These are phyloP conservation scores for Parasarocladium wereldwijsianum DNA, from an alignment of 2,329 filamentous ascomycete genomes.

Conservation along the genomic window DNA sequence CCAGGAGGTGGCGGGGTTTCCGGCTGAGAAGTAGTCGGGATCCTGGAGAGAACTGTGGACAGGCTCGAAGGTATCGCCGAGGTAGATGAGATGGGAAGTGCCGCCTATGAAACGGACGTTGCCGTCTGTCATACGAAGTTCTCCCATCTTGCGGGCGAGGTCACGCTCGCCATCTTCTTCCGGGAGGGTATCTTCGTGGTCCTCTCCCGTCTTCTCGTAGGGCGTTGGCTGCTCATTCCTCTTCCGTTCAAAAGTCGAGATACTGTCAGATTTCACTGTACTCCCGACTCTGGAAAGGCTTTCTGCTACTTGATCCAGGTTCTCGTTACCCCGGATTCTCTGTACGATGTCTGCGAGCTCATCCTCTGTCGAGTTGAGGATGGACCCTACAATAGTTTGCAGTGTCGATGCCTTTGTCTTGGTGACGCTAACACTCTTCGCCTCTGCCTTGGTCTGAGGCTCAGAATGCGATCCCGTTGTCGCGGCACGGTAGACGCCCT, in stretches of 20 bases:
- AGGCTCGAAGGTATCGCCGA: conserved; percentile 34
- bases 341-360: conserved; percentile 70
- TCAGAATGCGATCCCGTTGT: too few species aligned
- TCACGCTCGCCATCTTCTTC: conserved; percentile 51
- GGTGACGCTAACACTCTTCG: conserved; percentile 70
- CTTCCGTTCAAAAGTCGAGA: too few species aligned
- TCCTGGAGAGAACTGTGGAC: conserved; percentile 25
- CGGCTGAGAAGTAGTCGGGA: conserved; percentile 33
- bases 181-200: conserved; percentile 12
- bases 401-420: conserved; percentile 79
- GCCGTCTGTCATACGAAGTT: conserved; percentile 74
- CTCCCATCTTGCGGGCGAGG: conserved; percentile 83
- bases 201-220: conserved; percentile 27
- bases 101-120: conserved; percentile 84
- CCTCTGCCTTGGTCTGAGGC: too few species aligned
- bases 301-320: conserved; percentile 40
- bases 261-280: too few species aligned
- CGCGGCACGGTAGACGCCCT: conserved; percentile 94
- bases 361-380: conserved; percentile 81
- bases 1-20: conserved; percentile 72
- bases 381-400: conserved; percentile 83
- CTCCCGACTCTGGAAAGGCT: conserved; percentile 33
- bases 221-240: conserved; percentile 18
- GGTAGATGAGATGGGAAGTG: conserved; percentile 82
- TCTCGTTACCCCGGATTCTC: conserved; percentile 77